Conservation (phyloP, 192 early-diverging fungal species). For the Umbelopsis isabellina region DNA sequence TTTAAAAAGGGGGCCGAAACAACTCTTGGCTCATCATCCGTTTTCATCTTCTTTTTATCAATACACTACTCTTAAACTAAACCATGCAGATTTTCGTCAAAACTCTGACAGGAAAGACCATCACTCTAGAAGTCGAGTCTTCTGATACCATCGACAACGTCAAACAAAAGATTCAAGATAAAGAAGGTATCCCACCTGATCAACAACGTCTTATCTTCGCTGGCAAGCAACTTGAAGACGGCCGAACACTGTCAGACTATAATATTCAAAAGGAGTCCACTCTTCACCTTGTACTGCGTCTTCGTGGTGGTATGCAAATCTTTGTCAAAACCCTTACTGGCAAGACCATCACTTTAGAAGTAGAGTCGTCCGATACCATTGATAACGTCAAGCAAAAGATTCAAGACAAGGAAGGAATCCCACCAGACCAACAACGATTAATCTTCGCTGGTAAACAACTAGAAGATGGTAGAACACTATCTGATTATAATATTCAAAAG, state of each 20-base stretch:
- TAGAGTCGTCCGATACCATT: slow-evolving; percentile 76
- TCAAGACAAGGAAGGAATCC: slow-evolving; percentile 95
- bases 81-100: slow-evolving; percentile 67
- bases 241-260: slow-evolving; percentile 72
- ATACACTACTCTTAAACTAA: slow-evolving; percentile 20
- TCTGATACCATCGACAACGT: slow-evolving; percentile 57
- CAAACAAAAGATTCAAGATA: slow-evolving; percentile 58
- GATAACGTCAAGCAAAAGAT: slow-evolving; percentile 89
- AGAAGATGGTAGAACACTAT: slow-evolving; percentile 67
- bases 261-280: slow-evolving; percentile 86
- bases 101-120: slow-evolving; percentile 60
- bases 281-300: slow-evolving; percentile 74
- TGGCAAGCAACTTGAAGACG: slow-evolving; percentile 84
- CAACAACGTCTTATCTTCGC: slow-evolving; percentile 83
- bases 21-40: not conserved
- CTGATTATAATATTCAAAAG: slow-evolving; percentile 74
- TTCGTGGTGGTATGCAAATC: slow-evolving; percentile 80
- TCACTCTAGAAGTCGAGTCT: slow-evolving; percentile 63
- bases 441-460: slow-evolving; percentile 80
- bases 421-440: slow-evolving; percentile 78
- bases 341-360: slow-evolving; percentile 96
- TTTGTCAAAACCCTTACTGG: slow-evolving; percentile 91
- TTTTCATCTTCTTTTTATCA: slow-evolving; percentile 1
- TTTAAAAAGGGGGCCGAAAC: slow-evolving; percentile 11
- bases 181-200: slow-evolving; percentile 72